Percentiles rank a stretch among this genome's conserved stretches.
phyloP scores from a whole-genome alignment of 139 green algal genomes.

The Zygnema circumcarinatum region DNA sequence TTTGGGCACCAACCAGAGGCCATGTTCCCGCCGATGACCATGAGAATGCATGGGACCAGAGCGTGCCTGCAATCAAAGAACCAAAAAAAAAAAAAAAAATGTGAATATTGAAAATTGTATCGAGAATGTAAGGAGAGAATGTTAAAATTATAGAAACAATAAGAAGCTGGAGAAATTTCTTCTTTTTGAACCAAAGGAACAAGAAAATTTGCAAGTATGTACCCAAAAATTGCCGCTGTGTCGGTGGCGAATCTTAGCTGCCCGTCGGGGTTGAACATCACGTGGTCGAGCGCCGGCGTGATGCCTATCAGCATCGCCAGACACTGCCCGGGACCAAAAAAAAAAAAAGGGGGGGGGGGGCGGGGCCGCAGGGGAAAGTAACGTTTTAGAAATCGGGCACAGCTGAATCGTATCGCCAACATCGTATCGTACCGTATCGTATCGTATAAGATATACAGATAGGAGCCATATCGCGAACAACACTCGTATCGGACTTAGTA shows the following conservation, averaged over 20 bases:
- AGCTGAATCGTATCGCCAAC: no score
- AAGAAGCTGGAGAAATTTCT: not conserved
- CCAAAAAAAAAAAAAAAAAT: not conserved
- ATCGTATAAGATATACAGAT: no score
- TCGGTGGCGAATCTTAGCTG: not conserved
- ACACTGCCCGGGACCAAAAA: not conserved
- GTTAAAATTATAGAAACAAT: not conserved
- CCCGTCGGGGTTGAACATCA: not conserved
- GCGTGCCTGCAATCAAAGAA: not conserved
- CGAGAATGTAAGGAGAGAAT: not conserved
- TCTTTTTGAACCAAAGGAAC: not conserved
- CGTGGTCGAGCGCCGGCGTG: not conserved
- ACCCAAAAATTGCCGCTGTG: not conserved
- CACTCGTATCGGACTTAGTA: no score
- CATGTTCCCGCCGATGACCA: conserved; percentile 5
- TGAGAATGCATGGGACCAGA: conserved; percentile 12
- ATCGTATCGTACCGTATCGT: no score
- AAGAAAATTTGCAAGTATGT: not conserved
- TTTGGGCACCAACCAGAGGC: not conserved
- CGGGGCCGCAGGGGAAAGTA: not conserved
- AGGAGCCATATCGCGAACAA: no score
- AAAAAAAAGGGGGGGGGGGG: not conserved
- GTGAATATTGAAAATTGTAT: not conserved
- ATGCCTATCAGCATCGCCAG: not conserved
- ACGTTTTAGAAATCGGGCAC: not conserved